These are phyloP conservation scores for Geranium brycei DNA, from an alignment of 345 rosid genomes.

Conservation along the genomic window DNA sequence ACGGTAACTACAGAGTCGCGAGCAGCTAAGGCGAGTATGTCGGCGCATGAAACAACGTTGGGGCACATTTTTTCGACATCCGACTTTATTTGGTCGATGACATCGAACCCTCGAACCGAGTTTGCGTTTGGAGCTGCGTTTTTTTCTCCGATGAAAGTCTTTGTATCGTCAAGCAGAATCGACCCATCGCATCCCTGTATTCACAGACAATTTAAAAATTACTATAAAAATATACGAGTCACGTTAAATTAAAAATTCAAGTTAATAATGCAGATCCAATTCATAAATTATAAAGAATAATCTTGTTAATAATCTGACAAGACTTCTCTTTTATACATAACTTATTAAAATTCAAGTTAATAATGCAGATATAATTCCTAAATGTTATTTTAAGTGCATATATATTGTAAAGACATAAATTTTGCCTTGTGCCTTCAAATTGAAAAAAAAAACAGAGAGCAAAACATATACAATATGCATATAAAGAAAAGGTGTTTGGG, in stretches of 20 bases:
- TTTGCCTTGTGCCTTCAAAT: too few relatives aligned
- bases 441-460: too few relatives aligned
- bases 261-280: too few relatives aligned
- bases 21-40: conserved; percentile 39
- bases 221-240: too few relatives aligned
- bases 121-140: conserved; percentile 34
- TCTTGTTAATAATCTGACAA: too few relatives aligned
- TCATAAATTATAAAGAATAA: neutral
- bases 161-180: conserved; percentile 30
- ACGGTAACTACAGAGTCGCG: conserved; percentile 32
- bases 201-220: neutral
- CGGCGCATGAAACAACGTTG: conserved; percentile 41
- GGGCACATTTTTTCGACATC: conserved; percentile 37
- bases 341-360: too few relatives aligned
- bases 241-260: too few relatives aligned
- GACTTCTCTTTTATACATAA: too few relatives aligned
- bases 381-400: too few relatives aligned
- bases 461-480: too few relatives aligned
- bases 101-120: conserved; percentile 35
- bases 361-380: too few relatives aligned
- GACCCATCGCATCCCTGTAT: conserved; percentile 53
- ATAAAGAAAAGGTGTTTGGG: neutral
- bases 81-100: conserved; percentile 31
- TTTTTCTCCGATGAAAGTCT: conserved; percentile 37
- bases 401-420: too few relatives aligned